A percentile compares a stretch with the other conserved stretches of the same genome.
These are phyloP conservation scores for Closterium sp. DNA, from an alignment of 139 green algal genomes.

Conservation along the genomic window DNA sequence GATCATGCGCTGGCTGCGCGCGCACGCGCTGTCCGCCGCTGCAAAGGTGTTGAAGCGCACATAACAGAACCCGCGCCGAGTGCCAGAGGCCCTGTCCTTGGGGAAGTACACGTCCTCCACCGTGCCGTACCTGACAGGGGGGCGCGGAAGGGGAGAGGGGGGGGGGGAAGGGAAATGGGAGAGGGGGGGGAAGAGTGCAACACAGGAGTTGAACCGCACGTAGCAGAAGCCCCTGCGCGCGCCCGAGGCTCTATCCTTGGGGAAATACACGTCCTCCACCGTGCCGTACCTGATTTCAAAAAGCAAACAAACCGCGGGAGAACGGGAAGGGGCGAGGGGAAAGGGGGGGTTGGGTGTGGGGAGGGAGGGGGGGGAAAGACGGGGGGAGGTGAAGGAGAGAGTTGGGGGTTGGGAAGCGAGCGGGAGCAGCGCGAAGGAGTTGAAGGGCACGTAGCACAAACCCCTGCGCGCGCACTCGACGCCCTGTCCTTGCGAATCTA, in stretches of 20 bases:
- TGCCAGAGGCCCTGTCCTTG: conserved; percentile 4
- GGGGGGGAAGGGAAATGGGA: no score
- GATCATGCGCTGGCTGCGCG: conserved; percentile 36
- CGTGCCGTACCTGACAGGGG: conserved; percentile 20
- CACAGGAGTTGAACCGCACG: conserved; percentile 13
- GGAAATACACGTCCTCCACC: conserved; percentile 44
- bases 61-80: conserved; percentile 34
- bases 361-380: background rate
- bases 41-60: conserved; percentile 12
- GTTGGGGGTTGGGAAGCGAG: no score
- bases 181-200: no score
- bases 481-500: no score
- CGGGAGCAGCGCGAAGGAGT: no score
- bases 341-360: background rate
- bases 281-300: conserved; percentile 35
- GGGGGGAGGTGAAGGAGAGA: no score
- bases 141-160: background rate
- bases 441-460: conserved; percentile 34
- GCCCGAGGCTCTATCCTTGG: background rate
- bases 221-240: conserved; percentile 29
- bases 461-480: no score
- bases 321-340: no score
- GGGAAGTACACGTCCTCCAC: conserved; percentile 48
- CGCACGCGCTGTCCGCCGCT: conserved; percentile 16
- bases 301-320: no score